A percentile compares a stretch with the other conserved stretches of the same genome.
phyloP scores from a whole-genome alignment of 2,329 filamentous ascomycete species.

The Talaromyces sp. region DNA sequence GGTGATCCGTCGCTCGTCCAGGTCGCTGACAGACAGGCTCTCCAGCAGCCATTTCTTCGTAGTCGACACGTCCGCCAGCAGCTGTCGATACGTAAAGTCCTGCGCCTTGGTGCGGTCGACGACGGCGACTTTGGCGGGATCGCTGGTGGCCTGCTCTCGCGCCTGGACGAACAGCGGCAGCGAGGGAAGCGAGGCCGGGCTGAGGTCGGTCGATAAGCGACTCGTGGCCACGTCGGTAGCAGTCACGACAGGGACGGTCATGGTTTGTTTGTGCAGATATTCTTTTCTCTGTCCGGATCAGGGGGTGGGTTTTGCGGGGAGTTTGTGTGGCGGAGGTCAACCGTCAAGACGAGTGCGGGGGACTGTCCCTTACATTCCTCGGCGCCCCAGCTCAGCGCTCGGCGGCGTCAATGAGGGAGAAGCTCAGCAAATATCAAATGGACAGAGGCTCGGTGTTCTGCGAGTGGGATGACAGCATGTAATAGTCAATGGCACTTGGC shows the following conservation, averaged over 20 bases:
- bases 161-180: constrained; percentile 37
- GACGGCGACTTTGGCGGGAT: constrained; percentile 32
- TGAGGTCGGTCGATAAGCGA: background rate
- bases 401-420: too few relatives aligned
- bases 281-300: background rate
- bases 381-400: background rate
- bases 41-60: constrained; percentile 33
- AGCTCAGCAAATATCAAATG: background rate
- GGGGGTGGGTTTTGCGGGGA: background rate
- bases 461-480: background rate
- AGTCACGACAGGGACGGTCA: constrained; percentile 3
- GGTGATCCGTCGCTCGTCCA: constrained; percentile 34
- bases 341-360: background rate
- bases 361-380: background rate
- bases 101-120: constrained; percentile 34
- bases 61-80: constrained; percentile 32
- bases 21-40: constrained; percentile 21
- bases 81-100: constrained; percentile 35
- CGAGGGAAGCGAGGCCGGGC: constrained; percentile 27
- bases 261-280: background rate
- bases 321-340: background rate
- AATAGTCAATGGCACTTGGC: background rate
- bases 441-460: background rate
- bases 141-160: constrained; percentile 26
- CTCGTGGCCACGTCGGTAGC: background rate